These are phyloP conservation scores for Geranium rotundifolium DNA, from an alignment of 345 rosid genomes.

Conservation along the genomic window DNA sequence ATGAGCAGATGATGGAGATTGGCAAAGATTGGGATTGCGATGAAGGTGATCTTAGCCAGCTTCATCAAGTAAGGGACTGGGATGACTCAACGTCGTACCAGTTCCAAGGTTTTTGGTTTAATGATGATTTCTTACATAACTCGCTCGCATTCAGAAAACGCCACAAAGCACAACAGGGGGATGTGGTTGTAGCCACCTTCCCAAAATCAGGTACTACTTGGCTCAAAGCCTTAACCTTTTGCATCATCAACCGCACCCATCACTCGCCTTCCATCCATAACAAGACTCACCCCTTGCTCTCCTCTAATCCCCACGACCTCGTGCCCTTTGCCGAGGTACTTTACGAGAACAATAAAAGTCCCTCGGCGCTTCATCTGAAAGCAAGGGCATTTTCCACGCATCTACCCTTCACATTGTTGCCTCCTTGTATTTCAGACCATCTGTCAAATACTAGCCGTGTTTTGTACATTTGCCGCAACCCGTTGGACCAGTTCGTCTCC, in stretches of 20 bases:
- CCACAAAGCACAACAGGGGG: conserved; percentile 14
- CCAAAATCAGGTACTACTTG: conserved; percentile 22
- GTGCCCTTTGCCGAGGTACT: conserved; percentile 13
- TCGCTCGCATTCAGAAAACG: conserved; percentile 9
- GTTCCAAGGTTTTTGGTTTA: too few relatives aligned
- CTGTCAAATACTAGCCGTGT: conserved; percentile 19
- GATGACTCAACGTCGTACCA: too few relatives aligned
- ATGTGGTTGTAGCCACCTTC: conserved; percentile 13
- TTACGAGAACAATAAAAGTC: background rate
- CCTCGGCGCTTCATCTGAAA: background rate
- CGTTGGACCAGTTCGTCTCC: conserved; percentile 28
- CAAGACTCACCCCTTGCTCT: background rate
- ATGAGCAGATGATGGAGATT: too few relatives aligned
- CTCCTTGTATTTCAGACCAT: background rate
- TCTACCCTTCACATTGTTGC: conserved; percentile 11
- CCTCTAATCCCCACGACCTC: conserved; percentile 8
- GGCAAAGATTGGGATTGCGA: too few relatives aligned
- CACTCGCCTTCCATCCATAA: background rate
- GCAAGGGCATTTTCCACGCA: conserved; percentile 17
- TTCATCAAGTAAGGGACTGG: too few relatives aligned
- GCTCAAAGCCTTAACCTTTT: conserved; percentile 18
- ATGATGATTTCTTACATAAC: background rate
- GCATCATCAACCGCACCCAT: conserved; percentile 2
- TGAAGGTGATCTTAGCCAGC: too few relatives aligned
- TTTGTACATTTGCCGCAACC: conserved; percentile 29